Evolutionary conservation across 306 rosid genomes (phyloP), one percentile per base, ranked within the genome.

Genomic region (Gastrolobium bilobum): DNA sequence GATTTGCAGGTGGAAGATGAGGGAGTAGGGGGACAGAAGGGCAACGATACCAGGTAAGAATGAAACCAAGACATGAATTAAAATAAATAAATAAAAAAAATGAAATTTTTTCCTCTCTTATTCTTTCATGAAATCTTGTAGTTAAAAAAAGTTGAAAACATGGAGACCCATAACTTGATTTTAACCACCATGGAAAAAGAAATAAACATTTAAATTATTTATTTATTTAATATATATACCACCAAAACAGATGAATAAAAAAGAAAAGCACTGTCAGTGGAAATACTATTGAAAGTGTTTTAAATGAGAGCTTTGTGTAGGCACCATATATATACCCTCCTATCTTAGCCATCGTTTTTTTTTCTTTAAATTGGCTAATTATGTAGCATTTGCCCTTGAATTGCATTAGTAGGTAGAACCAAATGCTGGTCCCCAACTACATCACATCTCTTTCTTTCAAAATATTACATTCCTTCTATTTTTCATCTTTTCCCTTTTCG

Each of bases 351-450:
- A 4, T 65, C 50, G 20, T 52, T 35, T 69, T 54, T 68, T 57
- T 67, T 61, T 15, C 81, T 86, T 56, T 47, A 77, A 80, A 54
- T 71, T 59, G 68, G 82, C 71, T 81, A 72, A 75, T 86, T 84
- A 82, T 43, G 26, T 20, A 20, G 26, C 78, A 71, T 82, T 67
- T 62, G 70, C 76, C 73, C 82, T 83, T 84, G 85, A 79, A 84
- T 84, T 92, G 88, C 92, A 87, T 84, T 39, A 38, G 37, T 40
- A 10, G 80, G 69, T 85, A 85, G 84, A 78, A 81, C 79, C 79
- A 79, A 84, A 67, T 84, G 76, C 79, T 89, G 91, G 93, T 92
- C 91, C 89, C 89, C 90, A 71, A 48, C 84, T 70, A 78, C 79
- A 35, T 42, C 57, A 37, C 46, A 70, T 57, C 56, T 37, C 71